phyloP scores from a whole-genome alignment of 1,284 basidiomycete species.

The Lignosus rhinocerotis region DNA sequence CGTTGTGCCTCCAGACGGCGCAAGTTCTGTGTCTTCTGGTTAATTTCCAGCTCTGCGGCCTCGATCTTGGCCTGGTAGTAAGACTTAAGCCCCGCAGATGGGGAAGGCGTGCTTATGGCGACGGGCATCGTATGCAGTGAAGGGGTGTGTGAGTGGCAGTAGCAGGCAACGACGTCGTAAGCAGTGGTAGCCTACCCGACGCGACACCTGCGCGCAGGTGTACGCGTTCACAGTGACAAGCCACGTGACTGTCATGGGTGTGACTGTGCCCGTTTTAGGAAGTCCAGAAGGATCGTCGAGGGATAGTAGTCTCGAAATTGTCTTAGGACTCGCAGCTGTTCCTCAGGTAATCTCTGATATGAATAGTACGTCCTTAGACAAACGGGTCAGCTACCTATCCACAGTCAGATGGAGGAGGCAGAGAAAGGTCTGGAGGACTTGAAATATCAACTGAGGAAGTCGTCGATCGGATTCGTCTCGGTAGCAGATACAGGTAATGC shows the following conservation, averaged over 20 bases:
- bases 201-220: conserved; percentile 10
- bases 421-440: too few relatives aligned
- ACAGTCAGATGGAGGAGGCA: too few relatives aligned
- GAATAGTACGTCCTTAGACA: too few relatives aligned
- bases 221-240: conserved; percentile 23
- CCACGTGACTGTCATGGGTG: conserved; percentile 8
- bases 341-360: too few relatives aligned
- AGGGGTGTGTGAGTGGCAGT: neutral
- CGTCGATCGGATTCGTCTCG: too few relatives aligned
- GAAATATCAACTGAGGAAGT: too few relatives aligned
- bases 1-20: conserved; percentile 94
- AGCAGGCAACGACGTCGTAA: conserved; percentile 9
- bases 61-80: conserved; percentile 98
- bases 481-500: too few relatives aligned
- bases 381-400: too few relatives aligned
- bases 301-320: neutral
- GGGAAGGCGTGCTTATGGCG: conserved; percentile 45
- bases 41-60: conserved; percentile 88
- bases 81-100: conserved; percentile 71
- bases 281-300: conserved; percentile 17
- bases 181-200: conserved; percentile 3
- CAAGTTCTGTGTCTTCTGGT: conserved; percentile 96
- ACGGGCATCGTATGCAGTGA: conserved; percentile 46
- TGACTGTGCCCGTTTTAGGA: conserved; percentile 10
- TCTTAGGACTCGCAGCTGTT: too few relatives aligned